A percentile compares a stretch with the other conserved stretches of the same genome.
These are phyloP conservation scores for Spizellomyces sp. DNA, from an alignment of 192 early-diverging fungal genomes.

Conservation along the genomic window DNA sequence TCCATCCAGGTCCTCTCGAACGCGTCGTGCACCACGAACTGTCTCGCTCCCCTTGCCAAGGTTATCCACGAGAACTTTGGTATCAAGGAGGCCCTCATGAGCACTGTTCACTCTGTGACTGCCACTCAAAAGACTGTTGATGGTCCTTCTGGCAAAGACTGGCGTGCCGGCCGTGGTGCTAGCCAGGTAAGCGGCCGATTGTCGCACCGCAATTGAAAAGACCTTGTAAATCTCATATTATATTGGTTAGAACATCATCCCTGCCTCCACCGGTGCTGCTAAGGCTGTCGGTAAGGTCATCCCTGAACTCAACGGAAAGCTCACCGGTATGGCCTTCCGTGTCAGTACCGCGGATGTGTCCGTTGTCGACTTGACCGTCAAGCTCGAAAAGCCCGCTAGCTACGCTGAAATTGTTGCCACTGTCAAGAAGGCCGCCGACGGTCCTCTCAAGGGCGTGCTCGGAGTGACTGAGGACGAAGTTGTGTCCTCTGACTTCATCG, in stretches of 20 bases:
- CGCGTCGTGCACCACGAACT: constrained; percentile 99
- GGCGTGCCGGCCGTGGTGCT: constrained; percentile 96
- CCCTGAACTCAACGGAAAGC: constrained; percentile 89
- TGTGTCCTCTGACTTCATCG: constrained; percentile 94
- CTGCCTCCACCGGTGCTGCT: constrained; percentile 96
- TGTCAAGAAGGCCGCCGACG: constrained; percentile 84
- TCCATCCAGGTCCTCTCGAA: constrained; percentile 89
- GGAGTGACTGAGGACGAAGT: constrained; percentile 93
- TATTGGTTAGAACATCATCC: constrained; percentile 83
- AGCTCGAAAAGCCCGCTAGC: constrained; percentile 84
- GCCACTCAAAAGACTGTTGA: constrained; percentile 99
- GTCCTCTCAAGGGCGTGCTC: constrained; percentile 84
- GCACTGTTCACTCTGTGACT: constrained; percentile 96
- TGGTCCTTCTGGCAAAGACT: constrained; percentile 95
- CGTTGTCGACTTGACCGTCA: constrained; percentile 95
- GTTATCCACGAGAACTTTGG: constrained; percentile 95
- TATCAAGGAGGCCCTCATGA: constrained; percentile 97
- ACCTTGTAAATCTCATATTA: constrained; percentile 3
- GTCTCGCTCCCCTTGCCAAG: constrained; percentile 96
- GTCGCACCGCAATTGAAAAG: background rate
- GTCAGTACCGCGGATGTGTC: constrained; percentile 93
- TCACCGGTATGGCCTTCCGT: constrained; percentile 99
- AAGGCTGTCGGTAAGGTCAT: constrained; percentile 99
- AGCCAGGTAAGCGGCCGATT: constrained; percentile 45
- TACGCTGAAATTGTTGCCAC: constrained; percentile 88